Evolutionary conservation across 371 early-diverging fungal species (phyloP).

Genomic region (Nosema muscidifuracis): DNA sequence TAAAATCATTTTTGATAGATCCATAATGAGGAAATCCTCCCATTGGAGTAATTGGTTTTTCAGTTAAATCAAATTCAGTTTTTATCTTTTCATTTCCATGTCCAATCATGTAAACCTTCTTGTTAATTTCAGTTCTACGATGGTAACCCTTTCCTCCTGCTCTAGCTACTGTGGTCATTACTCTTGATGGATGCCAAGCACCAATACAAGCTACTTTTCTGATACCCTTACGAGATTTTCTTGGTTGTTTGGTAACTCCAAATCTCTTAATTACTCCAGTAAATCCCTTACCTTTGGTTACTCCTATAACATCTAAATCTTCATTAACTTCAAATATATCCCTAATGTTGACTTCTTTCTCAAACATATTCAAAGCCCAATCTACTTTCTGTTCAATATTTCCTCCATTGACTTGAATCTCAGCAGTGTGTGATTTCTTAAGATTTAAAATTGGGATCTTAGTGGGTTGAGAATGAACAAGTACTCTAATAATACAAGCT

Average conservation of each 20-base stretch:
- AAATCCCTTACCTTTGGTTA: constrained; percentile 99
- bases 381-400: constrained; percentile 89
- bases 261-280: constrained; percentile 98
- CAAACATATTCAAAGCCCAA: constrained; percentile 88
- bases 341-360: constrained; percentile 80
- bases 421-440: constrained; percentile 96
- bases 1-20: constrained; percentile 87
- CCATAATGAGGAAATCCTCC: constrained; percentile 99
- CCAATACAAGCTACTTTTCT: constrained; percentile 99
- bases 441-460: constrained; percentile 80
- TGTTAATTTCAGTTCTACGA: constrained; percentile 98
- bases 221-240: constrained; percentile 98
- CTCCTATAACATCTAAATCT: constrained; percentile 94
- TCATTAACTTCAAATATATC: constrained; percentile 91
- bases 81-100: constrained; percentile 77
- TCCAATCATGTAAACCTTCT: constrained; percentile 97
- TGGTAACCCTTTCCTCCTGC: constrained; percentile 99
- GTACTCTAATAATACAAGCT: constrained; percentile 90
- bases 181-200: constrained; percentile 99
- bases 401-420: constrained; percentile 99
- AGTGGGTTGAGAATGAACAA: constrained; percentile 91
- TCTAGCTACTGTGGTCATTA: constrained; percentile 96
- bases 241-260: constrained; percentile 98
- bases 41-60: constrained; percentile 90
- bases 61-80: constrained; percentile 94